Percentiles rank a stretch among this genome's conserved stretches.
These are phyloP conservation scores for Amanita rimosa DNA, from an alignment of 768 basidiomycete species.

Conservation along the genomic window DNA sequence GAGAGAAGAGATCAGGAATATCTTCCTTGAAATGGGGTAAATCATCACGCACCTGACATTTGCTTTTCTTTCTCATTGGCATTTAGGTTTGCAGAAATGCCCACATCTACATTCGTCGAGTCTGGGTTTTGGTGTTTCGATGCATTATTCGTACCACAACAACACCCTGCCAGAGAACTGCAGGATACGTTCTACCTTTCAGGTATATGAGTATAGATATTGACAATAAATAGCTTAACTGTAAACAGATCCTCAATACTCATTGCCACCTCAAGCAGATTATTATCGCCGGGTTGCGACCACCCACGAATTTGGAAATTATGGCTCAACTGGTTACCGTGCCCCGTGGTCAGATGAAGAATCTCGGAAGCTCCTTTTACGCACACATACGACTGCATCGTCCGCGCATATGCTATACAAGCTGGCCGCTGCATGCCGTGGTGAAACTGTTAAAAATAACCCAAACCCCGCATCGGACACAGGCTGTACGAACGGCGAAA, in stretches of 20 bases:
- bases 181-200: conserved; percentile 99
- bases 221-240: conserved; percentile 1
- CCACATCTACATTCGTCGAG: conserved; percentile 90
- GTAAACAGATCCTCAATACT: conserved; percentile 58
- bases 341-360: conserved; percentile 94
- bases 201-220: conserved; percentile 27
- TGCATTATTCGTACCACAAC: conserved; percentile 94
- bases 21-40: conserved; percentile 99
- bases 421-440: conserved; percentile 75
- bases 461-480: conserved; percentile 22
- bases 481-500: conserved; percentile 22
- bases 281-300: conserved; percentile 81
- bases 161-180: conserved; percentile 94
- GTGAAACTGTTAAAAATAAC: conserved; percentile 36
- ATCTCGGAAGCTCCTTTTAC: conserved; percentile 81
- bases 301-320: conserved; percentile 80
- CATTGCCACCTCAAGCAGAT: conserved; percentile 63
- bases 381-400: conserved; percentile 95
- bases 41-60: conserved; percentile 5
- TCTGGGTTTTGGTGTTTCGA: conserved; percentile 99
- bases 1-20: conserved; percentile 92
- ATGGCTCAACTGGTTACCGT: conserved; percentile 91
- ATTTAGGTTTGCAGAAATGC: conserved; percentile 93
- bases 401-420: conserved; percentile 92
- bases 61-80: conserved; percentile 2